Percentiles rank a stretch among this genome's conserved stretches.
These are phyloP conservation scores for Exophiala lecanii-corni DNA, from an alignment of 2,329 filamentous ascomycete genomes.

Conservation along the genomic window DNA sequence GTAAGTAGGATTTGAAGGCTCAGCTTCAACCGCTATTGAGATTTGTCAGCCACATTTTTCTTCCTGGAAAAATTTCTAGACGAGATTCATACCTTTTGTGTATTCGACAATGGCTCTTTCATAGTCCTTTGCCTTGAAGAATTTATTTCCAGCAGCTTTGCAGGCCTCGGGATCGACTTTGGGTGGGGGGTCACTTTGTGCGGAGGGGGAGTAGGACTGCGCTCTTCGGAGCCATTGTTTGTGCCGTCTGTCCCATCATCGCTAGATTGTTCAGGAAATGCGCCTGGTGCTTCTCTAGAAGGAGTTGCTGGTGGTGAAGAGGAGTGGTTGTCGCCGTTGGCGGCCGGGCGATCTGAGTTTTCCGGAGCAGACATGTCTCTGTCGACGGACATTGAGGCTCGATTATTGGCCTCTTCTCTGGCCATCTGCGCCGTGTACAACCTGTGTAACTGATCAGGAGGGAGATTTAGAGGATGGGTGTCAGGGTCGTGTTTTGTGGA, in stretches of 20 bases:
- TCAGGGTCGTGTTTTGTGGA: conserved; percentile 40
- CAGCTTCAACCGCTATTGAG: conserved; percentile 72
- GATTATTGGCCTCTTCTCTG: conserved; percentile 34
- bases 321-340: conserved; percentile 9
- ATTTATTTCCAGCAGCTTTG: conserved; percentile 92
- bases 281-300: conserved; percentile 19
- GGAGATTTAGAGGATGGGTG: conserved; percentile 83
- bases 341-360: conserved; percentile 11
- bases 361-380: conserved; percentile 48
- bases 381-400: conserved; percentile 65
- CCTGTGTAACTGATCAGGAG: conserved; percentile 79
- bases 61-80: conserved; percentile 5
- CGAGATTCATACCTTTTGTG: conserved; percentile 67
- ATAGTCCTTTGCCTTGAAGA: conserved; percentile 94
- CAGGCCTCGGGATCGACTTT: conserved; percentile 79
- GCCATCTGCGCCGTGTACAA: conserved; percentile 56
- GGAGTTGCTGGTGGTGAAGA: conserved; percentile 23
- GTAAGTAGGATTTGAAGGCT: conserved; percentile 82
- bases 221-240: conserved; percentile 33
- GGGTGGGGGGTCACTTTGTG: conserved; percentile 43
- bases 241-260: conserved; percentile 13
- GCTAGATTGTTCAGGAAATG: conserved; percentile 20
- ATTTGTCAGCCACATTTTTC: conserved; percentile 19
- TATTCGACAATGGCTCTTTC: conserved; percentile 85
- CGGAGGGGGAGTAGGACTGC: conserved; percentile 44